A percentile compares a stretch with the other conserved stretches of the same genome.
These are phyloP conservation scores for Phylloporus rhodoxanthus DNA, from an alignment of 768 basidiomycete species.

Conservation along the genomic window DNA sequence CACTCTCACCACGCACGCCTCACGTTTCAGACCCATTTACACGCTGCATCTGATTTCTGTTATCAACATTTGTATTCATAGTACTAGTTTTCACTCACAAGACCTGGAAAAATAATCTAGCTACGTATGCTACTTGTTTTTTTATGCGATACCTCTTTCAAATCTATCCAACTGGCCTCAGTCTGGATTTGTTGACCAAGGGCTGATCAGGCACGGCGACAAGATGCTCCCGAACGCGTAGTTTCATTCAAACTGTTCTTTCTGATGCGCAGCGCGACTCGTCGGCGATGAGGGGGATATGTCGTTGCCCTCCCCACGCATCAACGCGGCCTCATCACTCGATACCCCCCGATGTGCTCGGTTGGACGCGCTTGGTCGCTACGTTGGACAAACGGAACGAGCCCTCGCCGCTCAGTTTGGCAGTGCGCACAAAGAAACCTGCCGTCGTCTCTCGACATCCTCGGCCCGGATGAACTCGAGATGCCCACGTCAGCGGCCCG, in stretches of 20 bases:
- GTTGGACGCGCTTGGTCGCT: neutral
- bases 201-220: neutral
- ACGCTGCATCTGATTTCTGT: conserved; percentile 19
- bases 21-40: conserved; percentile 7
- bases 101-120: conserved; percentile 4
- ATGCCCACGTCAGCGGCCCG: neutral
- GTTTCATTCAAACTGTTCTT: neutral
- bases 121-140: conserved; percentile 8
- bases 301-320: neutral
- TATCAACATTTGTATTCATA: conserved; percentile 20
- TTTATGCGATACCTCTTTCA: neutral
- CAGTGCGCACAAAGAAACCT: too few species aligned
- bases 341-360: neutral
- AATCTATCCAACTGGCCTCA: too few species aligned
- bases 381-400: neutral
- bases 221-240: neutral
- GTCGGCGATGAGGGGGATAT: neutral
- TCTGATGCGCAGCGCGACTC: neutral
- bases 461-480: too few species aligned
- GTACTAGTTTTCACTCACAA: neutral
- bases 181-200: neutral
- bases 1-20: conserved; percentile 6
- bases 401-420: neutral
- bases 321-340: too few species aligned
- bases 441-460: too few species aligned